Evolutionary conservation across 1,284 basidiomycete genomes (phyloP), one percentile per base, ranked within the genome.

Genomic region (Takashimella koratensis): DNA sequence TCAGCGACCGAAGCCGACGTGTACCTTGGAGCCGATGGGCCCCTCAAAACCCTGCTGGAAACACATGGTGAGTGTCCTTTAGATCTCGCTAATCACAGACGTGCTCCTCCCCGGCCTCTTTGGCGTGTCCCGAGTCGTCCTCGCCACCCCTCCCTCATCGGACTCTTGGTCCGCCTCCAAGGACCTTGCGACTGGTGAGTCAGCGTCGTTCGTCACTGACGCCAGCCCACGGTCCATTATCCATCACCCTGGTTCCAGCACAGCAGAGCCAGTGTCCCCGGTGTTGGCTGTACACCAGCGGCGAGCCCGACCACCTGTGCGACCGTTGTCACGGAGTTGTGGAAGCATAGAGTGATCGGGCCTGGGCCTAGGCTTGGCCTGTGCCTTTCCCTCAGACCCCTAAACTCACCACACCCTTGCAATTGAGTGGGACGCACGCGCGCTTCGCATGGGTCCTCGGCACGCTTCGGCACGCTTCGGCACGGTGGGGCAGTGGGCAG

Each of bases 211-310:
- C n/a, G n/a, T 10, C 19, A 20, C 39, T 12, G 0, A 3, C 21
- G 43, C 30, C 8, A n/a, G 8, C 25, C 20, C 4, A 26, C 12
- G 20, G 36, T 11, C 1, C 3, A 16, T 13, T 20, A 26, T 13
- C 12, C 30, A 43, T 76, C 23, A 54, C 57, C 4, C 54, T 88
- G 5, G 76, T 79, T 5, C 84, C 85, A 4, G 81, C 86, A 1
- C 69, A 66, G 5, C 60, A 72, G 30, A 64, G 76, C 12, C 88
- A 90, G 67, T 90, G 89, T 68, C 86, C 86, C 3, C 79, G 88
- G 16, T 92, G 89, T 70, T 90, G 89, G 88, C 84, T 82, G 5
- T 85, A 81, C 66, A 83, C 82, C 0, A 78, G 83, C 4, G 62
- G 69, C 4, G 65, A 74, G 26, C 71, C 77, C 13, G 78, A 83